Base-by-base conservation (phyloP, 2,329 filamentous ascomycete genomes). In the Shiraia sp. region DNA sequence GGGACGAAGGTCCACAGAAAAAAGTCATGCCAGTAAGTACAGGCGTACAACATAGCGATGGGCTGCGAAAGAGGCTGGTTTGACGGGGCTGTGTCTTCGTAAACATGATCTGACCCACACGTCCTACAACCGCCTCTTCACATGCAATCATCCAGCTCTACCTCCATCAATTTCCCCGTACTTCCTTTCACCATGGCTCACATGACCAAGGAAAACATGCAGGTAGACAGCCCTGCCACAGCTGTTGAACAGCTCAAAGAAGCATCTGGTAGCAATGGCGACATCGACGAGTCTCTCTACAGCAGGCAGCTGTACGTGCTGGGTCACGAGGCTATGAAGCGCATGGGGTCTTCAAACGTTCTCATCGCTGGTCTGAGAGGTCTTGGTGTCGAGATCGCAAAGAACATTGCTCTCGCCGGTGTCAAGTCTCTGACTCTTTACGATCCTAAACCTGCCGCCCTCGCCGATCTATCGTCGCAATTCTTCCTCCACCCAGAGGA, bases 361-460 rank as follows among this genome's bases (percentile, higher is more conserved):
- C 87, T 99, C 38, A 80, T 99, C 42, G 87, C 92, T 49, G 93
- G 93, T 52, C 77, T 97, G 56, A 92, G 93, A 71, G 93, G 93
- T 36, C 81, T 99, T 28, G 93, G 93, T 76, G 92, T 96, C 41
- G 93, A 99, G 74, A 93, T 99, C 61, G 92, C 93, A 65, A 99
- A 99, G 81, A 99, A 99, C 65, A 90, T 99, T 64, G 93, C 93
- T 46, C 85, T 99, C 59, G 93, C 93, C 59, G 93, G 93, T 69
- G 93, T 99, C 74, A 99, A 99, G 80, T 96, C 91, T 65, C 76
- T 99, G 57, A 93, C 92, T 2, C 81, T 99, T 40, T 89, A 90
- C 76, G 93, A 99, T 68, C 92, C 93, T 32, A 83, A 85, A 33
- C 89, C 89, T 29, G 87, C 88, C 39, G 79, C 85, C 56, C 87